phyloP scores from a whole-genome alignment of 768 basidiomycete genomes.

The Suillus clintonianus region DNA sequence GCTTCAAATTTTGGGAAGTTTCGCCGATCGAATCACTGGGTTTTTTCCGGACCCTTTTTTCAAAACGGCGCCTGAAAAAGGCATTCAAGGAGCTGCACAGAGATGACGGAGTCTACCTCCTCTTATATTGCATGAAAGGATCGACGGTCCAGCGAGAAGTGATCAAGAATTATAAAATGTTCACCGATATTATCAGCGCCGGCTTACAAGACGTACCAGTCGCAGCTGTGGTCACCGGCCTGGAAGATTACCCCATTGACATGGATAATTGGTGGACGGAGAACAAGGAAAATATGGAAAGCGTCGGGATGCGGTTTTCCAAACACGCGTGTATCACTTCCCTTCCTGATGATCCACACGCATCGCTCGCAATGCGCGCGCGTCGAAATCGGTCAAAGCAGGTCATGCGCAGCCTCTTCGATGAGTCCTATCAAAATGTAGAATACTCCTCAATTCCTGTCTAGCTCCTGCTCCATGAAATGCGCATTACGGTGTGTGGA shows the following conservation, averaged over 20 bases:
- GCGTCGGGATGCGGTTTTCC: conserved; percentile 26
- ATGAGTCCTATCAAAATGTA: background rate
- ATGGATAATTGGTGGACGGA: conserved; percentile 40
- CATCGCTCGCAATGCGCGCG: background rate
- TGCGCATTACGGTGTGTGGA: too few relatives aligned
- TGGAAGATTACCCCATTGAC: conserved; percentile 33
- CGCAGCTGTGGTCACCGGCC: conserved; percentile 40
- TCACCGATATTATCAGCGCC: conserved; percentile 8
- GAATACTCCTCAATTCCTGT: background rate
- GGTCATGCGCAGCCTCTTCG: background rate
- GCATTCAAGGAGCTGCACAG: conserved; percentile 20
- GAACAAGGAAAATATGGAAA: conserved; percentile 22
- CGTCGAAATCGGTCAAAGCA: background rate
- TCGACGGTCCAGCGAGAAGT: conserved; percentile 22
- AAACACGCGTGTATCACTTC: conserved; percentile 37
- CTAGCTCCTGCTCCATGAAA: background rate
- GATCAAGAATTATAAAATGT: conserved; percentile 27
- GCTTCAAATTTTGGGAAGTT: background rate
- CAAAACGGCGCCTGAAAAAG: conserved; percentile 22
- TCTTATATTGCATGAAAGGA: conserved; percentile 36
- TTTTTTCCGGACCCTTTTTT: conserved; percentile 11
- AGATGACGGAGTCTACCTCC: conserved; percentile 28
- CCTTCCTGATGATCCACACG: conserved; percentile 19
- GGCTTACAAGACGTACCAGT: conserved; percentile 29
- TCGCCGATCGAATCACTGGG: conserved; percentile 13